Evolutionary conservation across 2,329 filamentous ascomycete genomes (phyloP).

Genomic region (Neofusicoccum cordaticola): DNA sequence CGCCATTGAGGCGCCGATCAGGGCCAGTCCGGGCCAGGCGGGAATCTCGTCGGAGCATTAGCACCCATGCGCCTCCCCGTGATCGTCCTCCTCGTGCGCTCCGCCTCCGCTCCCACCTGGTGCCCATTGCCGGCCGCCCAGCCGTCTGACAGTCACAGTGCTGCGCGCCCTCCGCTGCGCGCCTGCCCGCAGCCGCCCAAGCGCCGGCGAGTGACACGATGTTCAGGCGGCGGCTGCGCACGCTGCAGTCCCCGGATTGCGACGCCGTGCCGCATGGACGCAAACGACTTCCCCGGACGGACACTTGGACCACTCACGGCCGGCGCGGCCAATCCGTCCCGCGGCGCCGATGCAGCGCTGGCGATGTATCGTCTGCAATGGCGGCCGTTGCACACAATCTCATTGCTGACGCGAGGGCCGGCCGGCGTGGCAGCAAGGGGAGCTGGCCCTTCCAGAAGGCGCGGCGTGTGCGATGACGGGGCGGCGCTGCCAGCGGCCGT

Average conservation of each 20-base stretch:
- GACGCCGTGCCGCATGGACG: conserved; percentile 6
- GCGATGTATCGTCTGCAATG: background rate
- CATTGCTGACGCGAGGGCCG: conserved; percentile 1
- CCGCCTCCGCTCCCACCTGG: background rate
- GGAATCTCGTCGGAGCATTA: conserved; percentile 14
- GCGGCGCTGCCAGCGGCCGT: conserved; percentile 8
- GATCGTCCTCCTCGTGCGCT: background rate
- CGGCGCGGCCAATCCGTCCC: conserved; percentile 2
- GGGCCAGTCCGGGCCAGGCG: background rate
- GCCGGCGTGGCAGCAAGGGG: conserved; percentile 1
- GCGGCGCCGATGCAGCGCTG: conserved; percentile 2
- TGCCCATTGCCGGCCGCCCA: background rate
- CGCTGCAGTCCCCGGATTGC: conserved; percentile 8
- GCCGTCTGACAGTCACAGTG: background rate
- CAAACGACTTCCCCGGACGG: conserved; percentile 11
- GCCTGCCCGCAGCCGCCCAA: background rate
- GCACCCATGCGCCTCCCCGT: conserved; percentile 10
- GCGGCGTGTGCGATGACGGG: background rate
- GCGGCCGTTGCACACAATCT: background rate
- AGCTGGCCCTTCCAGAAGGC: background rate
- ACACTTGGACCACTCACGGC: conserved; percentile 4
- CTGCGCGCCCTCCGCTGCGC: background rate
- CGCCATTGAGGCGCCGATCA: conserved; percentile 9
- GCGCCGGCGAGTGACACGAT: conserved; percentile 1
- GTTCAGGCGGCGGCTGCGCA: background rate